Conservation (phyloP, 2,329 filamentous ascomycete genomes). For the Fusarium beomiforme region DNA sequence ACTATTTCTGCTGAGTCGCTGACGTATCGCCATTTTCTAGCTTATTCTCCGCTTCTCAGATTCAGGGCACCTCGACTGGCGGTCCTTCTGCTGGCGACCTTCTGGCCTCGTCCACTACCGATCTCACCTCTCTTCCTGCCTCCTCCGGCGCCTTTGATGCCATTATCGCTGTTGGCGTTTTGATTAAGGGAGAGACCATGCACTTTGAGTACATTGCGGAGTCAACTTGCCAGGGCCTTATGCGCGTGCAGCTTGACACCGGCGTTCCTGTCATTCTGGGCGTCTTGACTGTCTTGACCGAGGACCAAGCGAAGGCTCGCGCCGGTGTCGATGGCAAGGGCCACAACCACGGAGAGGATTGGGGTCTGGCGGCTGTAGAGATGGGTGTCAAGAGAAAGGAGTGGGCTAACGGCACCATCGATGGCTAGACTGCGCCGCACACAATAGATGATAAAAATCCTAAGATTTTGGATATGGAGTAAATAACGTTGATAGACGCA, state of each 20-base stretch:
- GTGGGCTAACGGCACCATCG: conserved; percentile 78
- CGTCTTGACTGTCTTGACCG: conserved; percentile 85
- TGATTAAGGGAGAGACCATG: conserved; percentile 99
- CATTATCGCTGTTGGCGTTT: conserved; percentile 91
- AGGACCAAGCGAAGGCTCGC: conserved; percentile 86
- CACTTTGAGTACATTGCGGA: conserved; percentile 99
- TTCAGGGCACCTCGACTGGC: conserved; percentile 76
- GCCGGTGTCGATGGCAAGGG: conserved; percentile 75
- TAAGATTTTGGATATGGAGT: neutral
- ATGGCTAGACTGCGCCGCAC: conserved; percentile 46
- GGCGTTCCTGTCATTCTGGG: conserved; percentile 93
- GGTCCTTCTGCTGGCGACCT: conserved; percentile 79
- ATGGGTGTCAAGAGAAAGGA: conserved; percentile 86
- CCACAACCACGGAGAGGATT: conserved; percentile 97
- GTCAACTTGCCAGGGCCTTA: conserved; percentile 87
- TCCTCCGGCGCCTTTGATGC: conserved; percentile 82
- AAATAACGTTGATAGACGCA: neutral
- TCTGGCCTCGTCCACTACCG: conserved; percentile 73
- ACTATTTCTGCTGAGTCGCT: conserved; percentile 11
- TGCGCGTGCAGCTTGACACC: conserved; percentile 91
- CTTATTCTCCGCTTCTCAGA: conserved; percentile 85
- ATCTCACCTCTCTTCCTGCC: conserved; percentile 65
- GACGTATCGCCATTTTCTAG: conserved; percentile 53
- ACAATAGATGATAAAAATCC: conserved; percentile 14
- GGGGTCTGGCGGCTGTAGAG: conserved; percentile 94